These are phyloP conservation scores for Knoxdaviesia proteae DNA, from an alignment of 2,329 filamentous ascomycete species.

Conservation along the genomic window DNA sequence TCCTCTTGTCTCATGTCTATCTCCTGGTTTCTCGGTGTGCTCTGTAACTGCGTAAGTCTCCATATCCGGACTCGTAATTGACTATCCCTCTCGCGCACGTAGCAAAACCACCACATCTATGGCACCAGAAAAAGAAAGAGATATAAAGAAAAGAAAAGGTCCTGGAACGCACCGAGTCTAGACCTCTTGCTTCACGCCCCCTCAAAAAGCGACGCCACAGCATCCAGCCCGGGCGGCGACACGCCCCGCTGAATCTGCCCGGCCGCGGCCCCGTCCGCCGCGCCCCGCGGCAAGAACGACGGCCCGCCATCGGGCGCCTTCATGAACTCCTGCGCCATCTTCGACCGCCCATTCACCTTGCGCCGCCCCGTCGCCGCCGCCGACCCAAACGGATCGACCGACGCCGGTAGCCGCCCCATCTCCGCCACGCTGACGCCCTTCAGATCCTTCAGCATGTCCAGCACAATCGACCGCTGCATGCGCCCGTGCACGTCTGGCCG, in stretches of 20 bases:
- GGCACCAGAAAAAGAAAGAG: neutral
- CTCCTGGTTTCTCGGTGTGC: too few species aligned
- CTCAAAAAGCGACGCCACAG: constrained; percentile 31
- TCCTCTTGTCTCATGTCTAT: too few species aligned
- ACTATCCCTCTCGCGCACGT: too few species aligned
- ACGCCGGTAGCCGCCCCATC: constrained; percentile 60
- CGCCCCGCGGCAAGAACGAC: constrained; percentile 6
- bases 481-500: constrained; percentile 41
- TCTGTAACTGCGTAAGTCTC: too few species aligned
- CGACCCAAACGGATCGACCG: constrained; percentile 15
- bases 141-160: neutral
- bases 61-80: too few species aligned
- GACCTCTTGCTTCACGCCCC: constrained; percentile 6
- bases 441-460: constrained; percentile 70
- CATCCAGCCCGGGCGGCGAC: constrained; percentile 31
- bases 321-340: constrained; percentile 48
- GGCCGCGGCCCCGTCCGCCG: constrained; percentile 10
- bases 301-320: constrained; percentile 16
- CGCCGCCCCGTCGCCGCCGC: constrained; percentile 11
- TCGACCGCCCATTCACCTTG: constrained; percentile 27
- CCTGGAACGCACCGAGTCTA: neutral
- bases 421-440: constrained; percentile 86
- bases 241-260: constrained; percentile 8
- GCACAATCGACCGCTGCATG: constrained; percentile 58
- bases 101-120: neutral